Conservation (phyloP, 2,329 filamentous ascomycete genomes). For the Pseudocercospora crystallina region DNA sequence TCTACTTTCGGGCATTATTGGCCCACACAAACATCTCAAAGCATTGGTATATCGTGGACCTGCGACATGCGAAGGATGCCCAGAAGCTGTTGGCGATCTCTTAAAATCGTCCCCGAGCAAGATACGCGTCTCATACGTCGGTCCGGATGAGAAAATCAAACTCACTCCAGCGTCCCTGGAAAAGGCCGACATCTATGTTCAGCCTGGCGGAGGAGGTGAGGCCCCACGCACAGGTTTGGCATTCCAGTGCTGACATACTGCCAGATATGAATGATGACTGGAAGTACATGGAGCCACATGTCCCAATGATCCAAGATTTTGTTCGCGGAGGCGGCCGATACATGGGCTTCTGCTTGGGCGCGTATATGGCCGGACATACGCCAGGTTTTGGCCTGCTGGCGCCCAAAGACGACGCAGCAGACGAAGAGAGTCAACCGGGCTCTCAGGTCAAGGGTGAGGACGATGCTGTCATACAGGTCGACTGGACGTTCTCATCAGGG, state of each 20-base stretch:
- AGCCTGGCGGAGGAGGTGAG: constrained; percentile 25
- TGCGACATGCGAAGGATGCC: constrained; percentile 15
- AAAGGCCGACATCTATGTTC: constrained; percentile 17
- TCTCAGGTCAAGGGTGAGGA: constrained; percentile 18
- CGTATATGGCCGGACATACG: constrained; percentile 21
- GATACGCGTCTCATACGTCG: constrained; percentile 21
- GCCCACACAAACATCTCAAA: not conserved
- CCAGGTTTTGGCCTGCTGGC: constrained; percentile 21
- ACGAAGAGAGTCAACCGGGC: constrained; percentile 12
- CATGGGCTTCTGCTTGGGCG: constrained; percentile 26
- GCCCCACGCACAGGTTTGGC: not conserved
- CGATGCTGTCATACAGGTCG: constrained; percentile 26
- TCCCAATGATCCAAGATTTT: constrained; percentile 19
- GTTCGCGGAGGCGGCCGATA: constrained; percentile 23
- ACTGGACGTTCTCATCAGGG: constrained; percentile 23
- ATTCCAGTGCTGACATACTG: not conserved
- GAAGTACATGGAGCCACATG: constrained; percentile 16
- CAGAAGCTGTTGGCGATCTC: constrained; percentile 21
- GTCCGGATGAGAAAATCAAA: constrained; percentile 19
- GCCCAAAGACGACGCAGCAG: constrained; percentile 14
- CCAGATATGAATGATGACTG: constrained; percentile 18
- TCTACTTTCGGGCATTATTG: too few relatives aligned
- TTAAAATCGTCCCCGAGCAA: constrained; percentile 14
- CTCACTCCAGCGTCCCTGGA: constrained; percentile 18
- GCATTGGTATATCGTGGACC: constrained; percentile 24